A percentile compares a stretch with the other conserved stretches of the same genome.
Conservation (phyloP, 352 stramenopile species). For the Nothophytophthora sp. region DNA sequence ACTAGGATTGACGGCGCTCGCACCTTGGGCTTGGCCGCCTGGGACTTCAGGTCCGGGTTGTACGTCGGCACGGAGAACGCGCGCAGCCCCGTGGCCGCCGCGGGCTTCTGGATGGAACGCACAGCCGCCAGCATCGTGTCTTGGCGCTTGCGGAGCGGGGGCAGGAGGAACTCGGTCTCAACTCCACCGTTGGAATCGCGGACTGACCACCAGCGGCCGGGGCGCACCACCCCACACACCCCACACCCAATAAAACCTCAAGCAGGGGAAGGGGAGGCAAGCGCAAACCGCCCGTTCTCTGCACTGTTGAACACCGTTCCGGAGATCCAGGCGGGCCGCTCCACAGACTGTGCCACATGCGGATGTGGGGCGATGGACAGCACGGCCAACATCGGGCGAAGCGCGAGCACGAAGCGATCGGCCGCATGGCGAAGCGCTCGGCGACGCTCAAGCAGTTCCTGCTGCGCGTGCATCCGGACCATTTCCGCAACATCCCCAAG, state of each 20-base stretch:
- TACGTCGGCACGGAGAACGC: conserved; percentile 55
- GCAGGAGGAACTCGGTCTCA: conserved; percentile 7
- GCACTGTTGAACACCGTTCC: conserved; percentile 19
- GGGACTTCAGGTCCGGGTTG: conserved; percentile 72
- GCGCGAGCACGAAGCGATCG: background rate
- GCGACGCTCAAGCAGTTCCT: conserved; percentile 71
- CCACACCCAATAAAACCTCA: conserved; percentile 14
- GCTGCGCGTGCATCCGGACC: conserved; percentile 68
- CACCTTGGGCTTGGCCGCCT: conserved; percentile 77
- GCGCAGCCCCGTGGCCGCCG: conserved; percentile 44
- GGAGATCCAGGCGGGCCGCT: conserved; percentile 23
- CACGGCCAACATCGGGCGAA: conserved; percentile 5
- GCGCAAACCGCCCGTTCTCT: background rate
- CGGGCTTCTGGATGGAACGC: conserved; percentile 33
- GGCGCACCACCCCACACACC: conserved; percentile 10
- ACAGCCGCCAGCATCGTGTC: conserved; percentile 34
- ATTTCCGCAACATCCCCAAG: conserved; percentile 55
- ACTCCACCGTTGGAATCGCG: conserved; percentile 30
- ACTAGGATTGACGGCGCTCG: conserved; percentile 16
- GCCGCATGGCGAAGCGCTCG: conserved; percentile 42
- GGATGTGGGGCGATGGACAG: conserved; percentile 1
- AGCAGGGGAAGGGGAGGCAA: background rate
- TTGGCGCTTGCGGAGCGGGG: conserved; percentile 5
- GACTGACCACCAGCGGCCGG: conserved; percentile 31
- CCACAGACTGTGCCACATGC: background rate